phyloP scores from a whole-genome alignment of 2,329 filamentous ascomycete species.

The Aspergillus eucalypticola region DNA sequence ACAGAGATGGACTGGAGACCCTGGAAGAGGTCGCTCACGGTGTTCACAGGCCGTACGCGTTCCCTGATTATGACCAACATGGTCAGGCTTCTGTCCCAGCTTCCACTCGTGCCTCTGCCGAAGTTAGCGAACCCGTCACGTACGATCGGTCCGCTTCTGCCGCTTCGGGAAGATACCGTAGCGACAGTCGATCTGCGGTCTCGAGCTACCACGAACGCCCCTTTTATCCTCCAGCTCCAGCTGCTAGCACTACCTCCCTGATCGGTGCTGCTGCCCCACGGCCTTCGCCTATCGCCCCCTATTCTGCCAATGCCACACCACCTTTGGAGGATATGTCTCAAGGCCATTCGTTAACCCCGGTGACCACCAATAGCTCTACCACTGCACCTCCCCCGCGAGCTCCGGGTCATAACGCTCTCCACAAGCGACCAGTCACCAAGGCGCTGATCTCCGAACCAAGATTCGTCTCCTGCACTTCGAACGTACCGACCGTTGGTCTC shows the following conservation, averaged over 20 bases:
- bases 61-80: slow-evolving; percentile 29
- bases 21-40: slow-evolving; percentile 48
- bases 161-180: slow-evolving; percentile 41
- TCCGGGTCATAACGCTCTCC: slow-evolving; percentile 33
- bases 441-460: slow-evolving; percentile 63
- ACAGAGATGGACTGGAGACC: slow-evolving; percentile 57
- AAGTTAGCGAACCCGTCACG: slow-evolving; percentile 28
- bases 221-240: slow-evolving; percentile 30
- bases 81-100: slow-evolving; percentile 31
- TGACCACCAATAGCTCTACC: slow-evolving; percentile 25
- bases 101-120: slow-evolving; percentile 41
- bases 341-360: slow-evolving; percentile 41
- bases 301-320: slow-evolving; percentile 56
- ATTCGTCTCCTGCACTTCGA: slow-evolving; percentile 55
- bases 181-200: slow-evolving; percentile 40
- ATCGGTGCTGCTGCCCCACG: slow-evolving; percentile 44
- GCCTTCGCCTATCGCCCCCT: slow-evolving; percentile 50
- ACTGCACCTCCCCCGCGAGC: slow-evolving; percentile 32
- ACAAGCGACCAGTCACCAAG: slow-evolving; percentile 63
- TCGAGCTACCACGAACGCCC: slow-evolving; percentile 39
- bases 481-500: slow-evolving; percentile 59
- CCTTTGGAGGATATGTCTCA: slow-evolving; percentile 50
- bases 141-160: slow-evolving; percentile 43
- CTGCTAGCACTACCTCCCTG: slow-evolving; percentile 31
- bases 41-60: slow-evolving; percentile 28